phyloP scores from a whole-genome alignment of 257 asterid genomes.

The Mentha longifolia region DNA sequence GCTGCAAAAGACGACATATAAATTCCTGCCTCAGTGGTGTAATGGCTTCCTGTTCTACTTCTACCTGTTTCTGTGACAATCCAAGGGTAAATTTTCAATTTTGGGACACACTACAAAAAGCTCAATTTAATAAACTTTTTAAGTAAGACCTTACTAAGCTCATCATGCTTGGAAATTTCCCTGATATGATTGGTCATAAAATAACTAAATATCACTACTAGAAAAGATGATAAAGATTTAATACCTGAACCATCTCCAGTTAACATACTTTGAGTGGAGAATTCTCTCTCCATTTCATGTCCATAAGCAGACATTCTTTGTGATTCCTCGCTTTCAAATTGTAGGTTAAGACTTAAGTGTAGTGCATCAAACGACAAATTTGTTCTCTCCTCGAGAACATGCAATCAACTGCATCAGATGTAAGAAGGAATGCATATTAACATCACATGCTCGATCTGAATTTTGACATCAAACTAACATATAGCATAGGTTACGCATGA shows the following conservation, averaged over 20 bases:
- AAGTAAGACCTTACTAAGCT: background rate
- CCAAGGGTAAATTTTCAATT: background rate
- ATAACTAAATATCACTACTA: background rate
- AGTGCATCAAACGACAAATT: slow-evolving; percentile 20
- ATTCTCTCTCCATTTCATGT: slow-evolving; percentile 42
- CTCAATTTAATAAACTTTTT: background rate
- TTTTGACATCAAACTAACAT: background rate
- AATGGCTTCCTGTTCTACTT: slow-evolving; percentile 58
- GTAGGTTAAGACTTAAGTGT: background rate
- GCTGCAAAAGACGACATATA: slow-evolving; percentile 78
- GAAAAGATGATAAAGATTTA: slow-evolving; percentile 1
- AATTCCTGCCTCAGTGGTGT: slow-evolving; percentile 57
- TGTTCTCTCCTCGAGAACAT: slow-evolving; percentile 23
- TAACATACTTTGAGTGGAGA: slow-evolving; percentile 41
- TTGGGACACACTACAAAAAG: background rate
- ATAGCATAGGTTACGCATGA: background rate
- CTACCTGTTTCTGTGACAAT: slow-evolving; percentile 44
- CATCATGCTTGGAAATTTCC: background rate
- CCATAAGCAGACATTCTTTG: slow-evolving; percentile 40
- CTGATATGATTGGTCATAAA: background rate
- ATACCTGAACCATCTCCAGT: slow-evolving; percentile 50
- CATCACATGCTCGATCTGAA: background rate
- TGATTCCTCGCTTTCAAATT: slow-evolving; percentile 20
- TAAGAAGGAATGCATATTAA: slow-evolving; percentile 1
- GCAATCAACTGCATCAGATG: slow-evolving; percentile 22